Base-by-base conservation (phyloP, 2,329 filamentous ascomycete species). In the Stagonosporopsis vannaccii region DNA sequence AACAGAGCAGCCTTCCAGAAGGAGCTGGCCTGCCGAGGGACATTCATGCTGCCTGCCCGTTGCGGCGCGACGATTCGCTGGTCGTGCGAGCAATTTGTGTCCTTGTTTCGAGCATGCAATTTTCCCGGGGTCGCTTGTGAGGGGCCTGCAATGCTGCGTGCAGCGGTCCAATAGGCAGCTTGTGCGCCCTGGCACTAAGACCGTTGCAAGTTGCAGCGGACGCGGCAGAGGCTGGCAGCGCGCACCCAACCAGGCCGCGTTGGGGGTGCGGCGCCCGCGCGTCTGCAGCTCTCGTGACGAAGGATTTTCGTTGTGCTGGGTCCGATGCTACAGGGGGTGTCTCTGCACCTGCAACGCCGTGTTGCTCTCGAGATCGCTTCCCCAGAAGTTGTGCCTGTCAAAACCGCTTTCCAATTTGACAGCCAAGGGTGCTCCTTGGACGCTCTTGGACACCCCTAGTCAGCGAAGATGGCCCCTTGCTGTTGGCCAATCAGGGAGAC, bases 381-480 rank as follows among this genome's bases (percentile, higher is more conserved):
- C 58, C 53, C 53, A 54, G 53, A 50, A 45, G 20, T 42, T 46
- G 44, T 44, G 48, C 54, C 22, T 51, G 48, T 52, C 48, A 30
- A 9, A 13, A 22, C 7, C 6, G 13, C 15, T 2, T 9, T 32
- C 19, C 33, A 37, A 53, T 46, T 49, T 50, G 49, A 53, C 48
- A 45, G 51, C 37, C 57, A 48, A 46, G 57, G 58, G 52, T 60
- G 63, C 56, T 60, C 51, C 59, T 59, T 53, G 32, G 25, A 17
- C 36, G 26, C 30, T 47, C 42, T 51, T 36, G 52, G 40, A 30
- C 46, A 26, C 17, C 20, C 42, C 20, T 32, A 32, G 35, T 39
- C 9, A 30, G 17, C 4, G 40, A 40, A 12, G 5, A 4, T 28
- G 25, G 19, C 37, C 58, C 55, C 56, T 61, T 58, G 41, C 43